phyloP scores from a whole-genome alignment of 73 alveolate genomes.

The Stentor coeruleus region DNA sequence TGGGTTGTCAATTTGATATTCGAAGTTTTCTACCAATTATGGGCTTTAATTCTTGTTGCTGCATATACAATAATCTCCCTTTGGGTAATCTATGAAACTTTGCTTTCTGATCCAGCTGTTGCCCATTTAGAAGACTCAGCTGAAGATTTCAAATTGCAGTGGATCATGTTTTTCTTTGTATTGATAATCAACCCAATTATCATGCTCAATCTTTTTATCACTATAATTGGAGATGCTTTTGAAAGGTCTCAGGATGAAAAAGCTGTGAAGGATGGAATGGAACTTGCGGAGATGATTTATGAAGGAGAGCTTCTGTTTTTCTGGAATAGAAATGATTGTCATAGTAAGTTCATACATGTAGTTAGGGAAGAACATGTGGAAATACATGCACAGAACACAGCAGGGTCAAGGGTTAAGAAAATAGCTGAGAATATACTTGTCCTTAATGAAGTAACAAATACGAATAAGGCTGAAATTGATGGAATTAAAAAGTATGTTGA shows the following conservation, averaged over 20 bases:
- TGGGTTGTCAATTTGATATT: neutral
- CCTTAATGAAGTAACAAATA: neutral
- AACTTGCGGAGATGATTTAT: neutral
- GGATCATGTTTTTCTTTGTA: neutral
- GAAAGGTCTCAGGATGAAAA: constrained; percentile 3
- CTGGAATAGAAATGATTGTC: neutral
- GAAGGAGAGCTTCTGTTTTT: neutral
- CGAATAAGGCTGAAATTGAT: neutral
- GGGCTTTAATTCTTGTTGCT: neutral
- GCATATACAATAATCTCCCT: neutral
- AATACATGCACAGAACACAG: neutral
- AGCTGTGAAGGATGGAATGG: neutral
- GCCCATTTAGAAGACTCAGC: neutral
- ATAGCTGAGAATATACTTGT: neutral
- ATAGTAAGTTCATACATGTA: neutral
- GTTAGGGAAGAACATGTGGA: neutral
- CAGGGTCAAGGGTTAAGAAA: neutral
- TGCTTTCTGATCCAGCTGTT: neutral
- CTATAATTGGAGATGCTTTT: neutral
- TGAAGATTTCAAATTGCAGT: neutral
- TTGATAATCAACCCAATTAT: neutral
- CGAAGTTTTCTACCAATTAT: neutral
- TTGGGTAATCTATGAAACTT: neutral
- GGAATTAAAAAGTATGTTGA: neutral
- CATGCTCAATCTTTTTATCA: neutral